Base-by-base conservation (phyloP, 805 yeast genomes). In the Lipomyces chichibuensis region DNA sequence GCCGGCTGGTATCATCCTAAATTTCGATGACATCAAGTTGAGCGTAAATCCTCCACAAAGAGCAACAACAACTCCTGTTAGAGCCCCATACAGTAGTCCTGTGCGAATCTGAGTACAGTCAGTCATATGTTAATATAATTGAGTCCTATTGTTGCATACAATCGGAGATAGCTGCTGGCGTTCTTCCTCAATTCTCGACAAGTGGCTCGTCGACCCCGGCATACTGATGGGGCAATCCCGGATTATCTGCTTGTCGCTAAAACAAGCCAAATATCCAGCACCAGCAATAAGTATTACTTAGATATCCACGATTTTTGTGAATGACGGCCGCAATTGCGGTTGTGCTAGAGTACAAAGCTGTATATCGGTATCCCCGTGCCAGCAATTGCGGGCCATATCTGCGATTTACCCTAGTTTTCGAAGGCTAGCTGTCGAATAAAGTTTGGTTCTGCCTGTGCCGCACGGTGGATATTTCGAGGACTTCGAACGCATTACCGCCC, bases 1-100 rank as follows among this genome's bases (percentile, higher is more conserved):
- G n/a, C 63, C 25, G 17, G 57, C 65, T 2, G 70, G 65, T 25
- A 53, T 32, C n/a, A 23, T 32, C 13, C 63, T 23, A 46, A 60
- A 64, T 3, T 23, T 35, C n/a, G 56, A 52, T 23, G 61, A 64
- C 9, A 66, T 43, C 32, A 29, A 27, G 32, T 64, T 27, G 2
- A 63, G 39, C 8, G 60, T 39, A 37, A 56, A 60, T 2, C 59
- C 43, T 4, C 59, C 49, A 25, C 61, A 27, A 1, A 60, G 62
- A 8, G 62, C 66, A 32, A 60, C 61, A 2, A 67, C 25, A 6
- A 61, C 63, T 27, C 70, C 70, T 7, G 39, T 29, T 7, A 59
- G 37, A 9, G 64, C 63, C 13, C 70, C 70, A 11, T 52, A 55
- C 3, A 56, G 9, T 20, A 67, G 37, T 5, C 68, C 70, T 8